A percentile compares a stretch with the other conserved stretches of the same genome.
Conservation (phyloP, 305 asterid species). For the Coffea humblotiana region DNA sequence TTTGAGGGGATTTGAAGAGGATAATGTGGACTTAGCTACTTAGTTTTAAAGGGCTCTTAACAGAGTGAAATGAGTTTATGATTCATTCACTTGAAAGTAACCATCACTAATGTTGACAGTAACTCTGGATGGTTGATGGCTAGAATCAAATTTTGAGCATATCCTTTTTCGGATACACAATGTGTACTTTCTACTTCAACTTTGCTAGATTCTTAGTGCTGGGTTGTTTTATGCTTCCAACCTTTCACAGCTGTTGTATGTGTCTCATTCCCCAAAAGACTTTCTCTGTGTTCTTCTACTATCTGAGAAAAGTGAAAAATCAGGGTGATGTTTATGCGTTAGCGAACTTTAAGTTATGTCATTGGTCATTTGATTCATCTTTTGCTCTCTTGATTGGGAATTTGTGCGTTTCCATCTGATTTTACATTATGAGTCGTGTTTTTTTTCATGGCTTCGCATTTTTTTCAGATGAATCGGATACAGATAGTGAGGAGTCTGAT, state of each 20-base stretch:
- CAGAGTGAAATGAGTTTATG: too few species aligned
- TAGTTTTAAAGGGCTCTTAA: not conserved
- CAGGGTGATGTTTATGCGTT: not conserved
- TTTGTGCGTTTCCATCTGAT: not conserved
- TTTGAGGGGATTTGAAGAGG: not conserved
- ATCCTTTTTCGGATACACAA: not conserved
- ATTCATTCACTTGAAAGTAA: too few species aligned
- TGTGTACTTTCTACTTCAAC: not conserved
- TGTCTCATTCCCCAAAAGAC: not conserved
- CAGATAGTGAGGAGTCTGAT: conserved; percentile 95
- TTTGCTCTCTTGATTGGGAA: not conserved
- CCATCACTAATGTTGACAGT: not conserved
- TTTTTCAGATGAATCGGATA: conserved; percentile 85
- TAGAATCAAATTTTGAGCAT: not conserved
- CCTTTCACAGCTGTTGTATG: not conserved
- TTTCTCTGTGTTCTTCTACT: not conserved
- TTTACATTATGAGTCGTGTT: not conserved
- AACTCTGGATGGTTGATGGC: not conserved
- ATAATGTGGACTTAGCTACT: too few species aligned
- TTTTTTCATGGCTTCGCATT: conserved; percentile 14
- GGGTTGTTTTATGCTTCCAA: not conserved
- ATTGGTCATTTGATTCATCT: not conserved
- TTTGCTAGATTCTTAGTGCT: not conserved
- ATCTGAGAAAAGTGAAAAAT: not conserved
- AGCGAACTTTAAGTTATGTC: not conserved